These are phyloP conservation scores for Fusarium bulbicola DNA, from an alignment of 2,329 filamentous ascomycete species.

Conservation along the genomic window DNA sequence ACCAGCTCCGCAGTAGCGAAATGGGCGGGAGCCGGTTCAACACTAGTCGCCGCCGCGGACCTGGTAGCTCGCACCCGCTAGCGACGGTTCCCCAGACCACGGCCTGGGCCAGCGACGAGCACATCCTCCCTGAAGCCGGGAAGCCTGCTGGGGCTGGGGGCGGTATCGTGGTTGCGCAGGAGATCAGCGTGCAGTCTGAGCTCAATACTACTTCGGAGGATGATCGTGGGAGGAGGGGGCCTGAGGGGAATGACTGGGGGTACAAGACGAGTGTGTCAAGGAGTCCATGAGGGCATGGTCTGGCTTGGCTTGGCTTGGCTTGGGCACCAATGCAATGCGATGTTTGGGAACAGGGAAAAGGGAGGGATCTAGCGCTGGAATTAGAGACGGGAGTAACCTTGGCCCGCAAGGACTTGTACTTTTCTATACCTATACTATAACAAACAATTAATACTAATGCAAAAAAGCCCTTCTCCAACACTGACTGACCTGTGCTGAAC, in stretches of 20 bases:
- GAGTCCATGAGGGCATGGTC: background rate
- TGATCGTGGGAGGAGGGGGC: background rate
- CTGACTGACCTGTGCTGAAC: background rate
- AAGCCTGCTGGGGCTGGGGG: conserved; percentile 4
- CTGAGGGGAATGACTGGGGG: conserved; percentile 27
- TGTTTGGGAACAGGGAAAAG: background rate
- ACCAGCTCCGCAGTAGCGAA: conserved; percentile 32
- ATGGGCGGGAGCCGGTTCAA: conserved; percentile 25
- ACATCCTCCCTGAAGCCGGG: conserved; percentile 22
- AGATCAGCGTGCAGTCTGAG: conserved; percentile 33
- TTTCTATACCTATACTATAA: background rate
- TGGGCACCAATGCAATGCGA: background rate
- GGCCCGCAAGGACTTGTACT: background rate
- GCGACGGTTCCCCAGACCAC: conserved; percentile 16
- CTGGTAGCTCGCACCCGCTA: conserved; percentile 7
- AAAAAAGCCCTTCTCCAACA: background rate
- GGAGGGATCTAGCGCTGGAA: background rate
- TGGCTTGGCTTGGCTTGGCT: background rate
- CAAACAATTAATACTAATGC: conserved; percentile 10
- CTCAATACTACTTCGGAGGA: background rate
- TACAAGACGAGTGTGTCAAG: conserved; percentile 14
- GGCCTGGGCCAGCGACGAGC: conserved; percentile 36
- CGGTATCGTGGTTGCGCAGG: conserved; percentile 33
- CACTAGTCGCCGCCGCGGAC: conserved; percentile 7
- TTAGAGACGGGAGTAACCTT: background rate